These are phyloP conservation scores for Thraustotheca clavata DNA, from an alignment of 352 stramenopile genomes.

Conservation along the genomic window DNA sequence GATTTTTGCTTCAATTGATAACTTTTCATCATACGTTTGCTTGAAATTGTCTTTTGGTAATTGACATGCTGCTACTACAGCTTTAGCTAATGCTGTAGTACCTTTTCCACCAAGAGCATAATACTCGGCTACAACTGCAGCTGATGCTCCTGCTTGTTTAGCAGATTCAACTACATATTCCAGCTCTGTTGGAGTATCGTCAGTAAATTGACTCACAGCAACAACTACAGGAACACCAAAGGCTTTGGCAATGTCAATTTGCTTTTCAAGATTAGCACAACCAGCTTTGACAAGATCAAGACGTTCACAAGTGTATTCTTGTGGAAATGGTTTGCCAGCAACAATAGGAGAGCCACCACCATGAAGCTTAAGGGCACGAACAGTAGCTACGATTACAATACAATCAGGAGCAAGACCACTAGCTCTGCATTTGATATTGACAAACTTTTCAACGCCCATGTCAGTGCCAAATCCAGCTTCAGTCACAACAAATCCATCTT, in stretches of 20 bases:
- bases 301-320: constrained; percentile 94
- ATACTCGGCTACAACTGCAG: constrained; percentile 69
- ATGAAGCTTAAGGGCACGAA: constrained; percentile 98
- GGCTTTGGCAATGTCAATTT: constrained; percentile 94
- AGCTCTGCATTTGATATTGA: constrained; percentile 98
- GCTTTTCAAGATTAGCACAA: constrained; percentile 90
- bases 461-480: constrained; percentile 98
- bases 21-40: constrained; percentile 92
- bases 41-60: constrained; percentile 72
- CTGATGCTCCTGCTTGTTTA: constrained; percentile 89
- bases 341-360: constrained; percentile 94
- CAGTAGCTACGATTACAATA: constrained; percentile 96
- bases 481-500: constrained; percentile 94
- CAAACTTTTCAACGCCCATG: constrained; percentile 97
- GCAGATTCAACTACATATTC: constrained; percentile 88
- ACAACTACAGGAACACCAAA: constrained; percentile 96
- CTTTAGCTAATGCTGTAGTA: constrained; percentile 85
- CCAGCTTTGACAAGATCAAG: constrained; percentile 90
- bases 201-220: constrained; percentile 82
- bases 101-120: constrained; percentile 93
- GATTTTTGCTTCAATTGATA: constrained; percentile 93
- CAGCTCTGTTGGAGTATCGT: constrained; percentile 82
- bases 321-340: constrained; percentile 86
- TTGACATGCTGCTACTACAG: constrained; percentile 89
- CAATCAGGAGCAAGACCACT: constrained; percentile 94